Evolutionary conservation across 2,329 filamentous ascomycete species (phyloP), one percentile per base, ranked within the genome.

Genomic region (Fusarium aywerte): DNA sequence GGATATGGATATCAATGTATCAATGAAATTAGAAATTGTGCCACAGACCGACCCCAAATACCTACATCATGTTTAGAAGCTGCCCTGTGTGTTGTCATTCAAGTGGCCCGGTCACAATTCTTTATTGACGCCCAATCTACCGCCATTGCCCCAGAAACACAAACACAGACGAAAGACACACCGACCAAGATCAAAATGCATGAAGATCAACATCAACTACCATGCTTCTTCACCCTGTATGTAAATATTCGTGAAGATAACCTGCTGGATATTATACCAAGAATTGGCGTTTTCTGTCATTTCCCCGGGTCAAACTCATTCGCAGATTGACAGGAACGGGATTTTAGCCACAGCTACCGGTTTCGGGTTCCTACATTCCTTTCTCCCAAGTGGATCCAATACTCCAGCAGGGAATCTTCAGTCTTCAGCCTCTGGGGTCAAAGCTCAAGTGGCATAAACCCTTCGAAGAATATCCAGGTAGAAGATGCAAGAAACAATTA

Each of bases 91-190:
- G 70, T 72, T 73, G 70, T 73, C 63, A 62, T 62, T 54, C 56
- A 47, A 52, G 48, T 50, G 62, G 51, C 50, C 58, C 31, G 7
- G 55, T 50, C 48, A 23, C 62, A 47, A 33, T 48, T 59, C 61
- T 70, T 70, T 72, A 68, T 73, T 72, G 68, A 71, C 70, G 71
- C 71, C 71, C 68, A 71, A 73, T 65, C 68, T 67, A 27, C 63
- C 51, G 36, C 40, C 70, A 74, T 74, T 73, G 71, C 71, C 69
- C 67, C 68, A 74, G 72, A 74, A 74, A 74, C 71, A 70, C 52
- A 58, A n/a, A 35, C 68, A 74, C 71, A 73, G 73, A 73, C 31
- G 54, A 60, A 58, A 58, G 62, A 62, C 66, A 44, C 61, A 47
- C 45, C 39, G 44, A 32, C 35, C 44, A 23, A 38, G 15, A 8